Evolutionary conservation across 2,329 filamentous ascomycete genomes (phyloP).

Genomic region (Chaetothyriales sp.): DNA sequence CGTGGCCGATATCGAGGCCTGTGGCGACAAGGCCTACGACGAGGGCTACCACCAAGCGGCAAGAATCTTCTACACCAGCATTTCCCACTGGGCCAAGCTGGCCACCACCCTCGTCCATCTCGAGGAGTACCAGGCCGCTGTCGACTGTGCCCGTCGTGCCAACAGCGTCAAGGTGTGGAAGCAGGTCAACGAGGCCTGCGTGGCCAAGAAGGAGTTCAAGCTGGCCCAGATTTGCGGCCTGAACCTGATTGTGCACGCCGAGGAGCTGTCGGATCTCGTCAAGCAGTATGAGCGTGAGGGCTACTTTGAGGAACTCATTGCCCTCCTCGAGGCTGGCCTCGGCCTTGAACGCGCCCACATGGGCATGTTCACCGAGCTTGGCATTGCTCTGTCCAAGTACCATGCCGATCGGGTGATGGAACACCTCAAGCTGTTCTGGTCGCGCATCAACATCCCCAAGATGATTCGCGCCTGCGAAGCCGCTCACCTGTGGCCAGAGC

Average conservation of each 20-base stretch:
- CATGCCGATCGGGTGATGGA: slow-evolving; percentile 95
- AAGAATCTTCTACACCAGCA: slow-evolving; percentile 97
- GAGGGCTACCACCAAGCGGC: slow-evolving; percentile 91
- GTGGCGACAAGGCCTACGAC: slow-evolving; percentile 92
- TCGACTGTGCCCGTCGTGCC: slow-evolving; percentile 94
- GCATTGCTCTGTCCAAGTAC: slow-evolving; percentile 85
- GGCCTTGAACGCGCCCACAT: slow-evolving; percentile 86
- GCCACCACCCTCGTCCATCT: slow-evolving; percentile 96
- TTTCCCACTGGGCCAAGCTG: slow-evolving; percentile 99
- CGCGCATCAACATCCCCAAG: slow-evolving; percentile 93
- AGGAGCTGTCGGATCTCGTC: slow-evolving; percentile 83
- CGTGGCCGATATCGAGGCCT: slow-evolving; percentile 89
- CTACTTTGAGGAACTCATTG: slow-evolving; percentile 96
- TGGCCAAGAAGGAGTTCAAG: slow-evolving; percentile 96
- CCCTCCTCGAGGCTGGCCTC: slow-evolving; percentile 83
- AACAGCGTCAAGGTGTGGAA: slow-evolving; percentile 99
- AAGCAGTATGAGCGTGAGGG: slow-evolving; percentile 94
- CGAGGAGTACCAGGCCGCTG: slow-evolving; percentile 89
- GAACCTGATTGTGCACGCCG: slow-evolving; percentile 93
- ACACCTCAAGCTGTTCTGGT: slow-evolving; percentile 97
- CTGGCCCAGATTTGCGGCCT: slow-evolving; percentile 97
- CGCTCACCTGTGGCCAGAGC: slow-evolving; percentile 89
- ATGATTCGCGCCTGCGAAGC: slow-evolving; percentile 88
- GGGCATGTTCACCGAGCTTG: slow-evolving; percentile 92
- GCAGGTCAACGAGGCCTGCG: slow-evolving; percentile 91